Evolutionary conservation across 495 filamentous ascomycete species (phyloP).

Genomic region (Penicillium samsonianum): DNA sequence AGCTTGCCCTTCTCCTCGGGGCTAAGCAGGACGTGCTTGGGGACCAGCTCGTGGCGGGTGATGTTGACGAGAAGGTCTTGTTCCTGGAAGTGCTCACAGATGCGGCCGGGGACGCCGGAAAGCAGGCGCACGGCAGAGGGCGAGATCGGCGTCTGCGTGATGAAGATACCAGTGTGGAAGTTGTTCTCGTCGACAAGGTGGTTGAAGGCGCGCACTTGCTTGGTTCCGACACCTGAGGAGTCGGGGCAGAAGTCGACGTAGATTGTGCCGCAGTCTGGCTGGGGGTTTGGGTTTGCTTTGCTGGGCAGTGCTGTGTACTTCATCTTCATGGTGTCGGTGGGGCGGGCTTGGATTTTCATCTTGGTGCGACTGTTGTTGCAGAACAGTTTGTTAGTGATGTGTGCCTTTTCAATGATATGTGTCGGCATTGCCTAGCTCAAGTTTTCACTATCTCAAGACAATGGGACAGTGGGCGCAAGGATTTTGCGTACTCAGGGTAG

Average conservation of each 20-base stretch:
- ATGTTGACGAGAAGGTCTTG: conserved; percentile 97
- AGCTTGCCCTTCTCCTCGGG: conserved; percentile 83
- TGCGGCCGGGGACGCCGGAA: conserved; percentile 73
- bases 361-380: conserved; percentile 63
- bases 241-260: conserved; percentile 91
- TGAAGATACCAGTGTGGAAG: conserved; percentile 85
- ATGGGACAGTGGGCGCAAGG: background rate
- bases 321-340: conserved; percentile 76
- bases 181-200: conserved; percentile 73
- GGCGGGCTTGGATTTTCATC: conserved; percentile 84
- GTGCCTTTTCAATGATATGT: background rate
- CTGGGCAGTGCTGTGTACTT: conserved; percentile 75
- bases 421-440: background rate
- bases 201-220: conserved; percentile 87
- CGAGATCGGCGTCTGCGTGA: conserved; percentile 79
- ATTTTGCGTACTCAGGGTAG: conserved; percentile 61
- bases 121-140: conserved; percentile 68
- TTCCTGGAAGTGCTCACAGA: conserved; percentile 93
- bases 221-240: conserved; percentile 71
- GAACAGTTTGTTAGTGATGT: conserved; percentile 29
- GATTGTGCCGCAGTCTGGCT: conserved; percentile 77
- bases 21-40: conserved; percentile 87
- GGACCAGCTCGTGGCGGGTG: conserved; percentile 95
- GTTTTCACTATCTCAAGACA: background rate
- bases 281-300: conserved; percentile 61